These are phyloP conservation scores for Malania oleifera DNA, from an alignment of 164 flowering plant species.

Conservation along the genomic window DNA sequence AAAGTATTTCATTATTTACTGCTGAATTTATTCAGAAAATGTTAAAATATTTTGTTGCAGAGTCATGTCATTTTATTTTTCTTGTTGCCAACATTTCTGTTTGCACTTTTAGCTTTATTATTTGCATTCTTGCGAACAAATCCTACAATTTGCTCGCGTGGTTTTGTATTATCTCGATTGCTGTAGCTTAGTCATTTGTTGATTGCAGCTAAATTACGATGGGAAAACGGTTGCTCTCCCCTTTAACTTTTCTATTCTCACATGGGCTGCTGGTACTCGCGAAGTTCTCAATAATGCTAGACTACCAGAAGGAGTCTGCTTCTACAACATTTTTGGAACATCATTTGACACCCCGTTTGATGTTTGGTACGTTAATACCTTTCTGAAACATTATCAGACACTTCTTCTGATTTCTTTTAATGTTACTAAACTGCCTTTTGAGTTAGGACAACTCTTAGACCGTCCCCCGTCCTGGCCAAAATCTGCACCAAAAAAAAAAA, in stretches of 20 bases:
- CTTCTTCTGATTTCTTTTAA: conserved; percentile 91
- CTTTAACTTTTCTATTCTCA: conserved; percentile 58
- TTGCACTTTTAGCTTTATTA: too few relatives aligned
- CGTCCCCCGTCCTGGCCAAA: too few relatives aligned
- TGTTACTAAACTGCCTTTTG: conserved; percentile 17
- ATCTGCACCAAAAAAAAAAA: too few relatives aligned
- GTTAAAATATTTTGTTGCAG: too few relatives aligned
- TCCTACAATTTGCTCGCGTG: not conserved
- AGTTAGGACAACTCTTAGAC: too few relatives aligned
- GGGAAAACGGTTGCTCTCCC: conserved; percentile 67
- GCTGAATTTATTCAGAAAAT: too few relatives aligned
- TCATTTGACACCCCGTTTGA: conserved; percentile 80
- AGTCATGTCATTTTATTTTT: too few relatives aligned
- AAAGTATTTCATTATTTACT: too few relatives aligned
- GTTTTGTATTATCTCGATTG: conserved; percentile 2
- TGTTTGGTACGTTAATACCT: conserved; percentile 62
- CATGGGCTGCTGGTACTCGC: conserved; percentile 82
- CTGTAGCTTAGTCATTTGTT: too few relatives aligned
- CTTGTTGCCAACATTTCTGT: too few relatives aligned
- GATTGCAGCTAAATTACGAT: conserved; percentile 48
- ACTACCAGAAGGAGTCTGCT: conserved; percentile 61
- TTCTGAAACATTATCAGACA: conserved; percentile 69
- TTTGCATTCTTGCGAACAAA: not conserved
- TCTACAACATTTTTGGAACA: conserved; percentile 81
- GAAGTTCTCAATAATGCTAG: conserved; percentile 48